These are phyloP conservation scores for Endoconidiophora polonica DNA, from an alignment of 2,329 filamentous ascomycete species.

Conservation along the genomic window DNA sequence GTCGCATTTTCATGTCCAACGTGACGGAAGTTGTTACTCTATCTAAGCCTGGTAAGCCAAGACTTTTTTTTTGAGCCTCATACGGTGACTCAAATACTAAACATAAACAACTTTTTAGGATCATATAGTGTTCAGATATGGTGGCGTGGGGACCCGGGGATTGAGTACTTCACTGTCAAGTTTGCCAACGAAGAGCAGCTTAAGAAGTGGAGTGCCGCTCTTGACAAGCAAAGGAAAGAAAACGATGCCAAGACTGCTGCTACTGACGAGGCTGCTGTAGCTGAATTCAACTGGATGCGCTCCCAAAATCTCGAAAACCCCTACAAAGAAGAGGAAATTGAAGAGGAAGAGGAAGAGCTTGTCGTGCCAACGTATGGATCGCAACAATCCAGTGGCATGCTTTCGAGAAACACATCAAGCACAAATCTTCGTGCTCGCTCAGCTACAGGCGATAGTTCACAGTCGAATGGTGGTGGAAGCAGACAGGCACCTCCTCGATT, in stretches of 20 bases:
- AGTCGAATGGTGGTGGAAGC: slow-evolving; percentile 38
- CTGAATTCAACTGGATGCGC: slow-evolving; percentile 68
- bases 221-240: slow-evolving; percentile 59
- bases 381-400: slow-evolving; percentile 20
- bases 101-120: slow-evolving; percentile 30
- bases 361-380: slow-evolving; percentile 6
- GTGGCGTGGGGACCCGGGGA: slow-evolving; percentile 92
- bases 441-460: slow-evolving; percentile 52
- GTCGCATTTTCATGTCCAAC: slow-evolving; percentile 97
- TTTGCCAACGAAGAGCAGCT: slow-evolving; percentile 84
- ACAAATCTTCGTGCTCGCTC: slow-evolving; percentile 61
- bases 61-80: neutral
- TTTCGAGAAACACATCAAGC: slow-evolving; percentile 51
- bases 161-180: slow-evolving; percentile 91
- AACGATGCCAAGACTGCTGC: slow-evolving; percentile 30
- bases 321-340: slow-evolving; percentile 51
- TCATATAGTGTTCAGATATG: slow-evolving; percentile 94
- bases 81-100: neutral
- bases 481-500: slow-evolving; percentile 55
- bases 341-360: slow-evolving; percentile 37
- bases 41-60: slow-evolving; percentile 60
- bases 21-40: slow-evolving; percentile 86
- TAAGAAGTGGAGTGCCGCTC: slow-evolving; percentile 75
- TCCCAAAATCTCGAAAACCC: slow-evolving; percentile 64
- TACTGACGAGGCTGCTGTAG: slow-evolving; percentile 35